Percentiles rank a stretch among this genome's conserved stretches.
Evolutionary conservation across 2,329 filamentous ascomycete species (phyloP).

Genomic region (Penicillium thymicola): DNA sequence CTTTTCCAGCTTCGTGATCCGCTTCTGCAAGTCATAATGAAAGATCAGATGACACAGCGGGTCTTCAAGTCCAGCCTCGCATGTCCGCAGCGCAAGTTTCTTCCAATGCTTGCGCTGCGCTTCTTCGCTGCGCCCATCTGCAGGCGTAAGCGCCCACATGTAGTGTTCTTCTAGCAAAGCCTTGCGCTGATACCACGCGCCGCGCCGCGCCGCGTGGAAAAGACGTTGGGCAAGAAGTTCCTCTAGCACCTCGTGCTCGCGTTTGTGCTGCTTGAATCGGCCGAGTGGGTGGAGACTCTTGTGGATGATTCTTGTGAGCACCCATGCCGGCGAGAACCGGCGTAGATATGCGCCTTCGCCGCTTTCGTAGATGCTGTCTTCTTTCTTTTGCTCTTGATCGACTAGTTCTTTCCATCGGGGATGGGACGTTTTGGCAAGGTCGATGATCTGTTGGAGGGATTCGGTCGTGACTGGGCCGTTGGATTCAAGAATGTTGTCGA

Average conservation of each 20-base stretch:
- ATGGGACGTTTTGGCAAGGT: slow-evolving; percentile 70
- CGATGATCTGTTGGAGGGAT: slow-evolving; percentile 64
- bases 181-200: slow-evolving; percentile 93
- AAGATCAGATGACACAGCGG: slow-evolving; percentile 85
- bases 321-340: slow-evolving; percentile 85
- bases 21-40: slow-evolving; percentile 92
- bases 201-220: slow-evolving; percentile 80
- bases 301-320: slow-evolving; percentile 89
- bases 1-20: slow-evolving; percentile 86
- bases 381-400: slow-evolving; percentile 71
- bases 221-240: slow-evolving; percentile 77
- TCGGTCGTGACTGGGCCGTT: slow-evolving; percentile 66
- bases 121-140: slow-evolving; percentile 50
- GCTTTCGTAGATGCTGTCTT: slow-evolving; percentile 71
- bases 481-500: slow-evolving; percentile 80
- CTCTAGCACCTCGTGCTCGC: slow-evolving; percentile 69
- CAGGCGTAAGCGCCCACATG: slow-evolving; percentile 63
- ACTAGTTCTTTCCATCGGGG: slow-evolving; percentile 76
- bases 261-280: slow-evolving; percentile 73
- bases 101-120: slow-evolving; percentile 80
- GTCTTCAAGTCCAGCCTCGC: slow-evolving; percentile 82
- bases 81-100: slow-evolving; percentile 70
- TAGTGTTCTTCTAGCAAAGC: slow-evolving; percentile 94
- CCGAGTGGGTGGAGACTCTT: slow-evolving; percentile 78
- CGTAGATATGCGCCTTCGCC: slow-evolving; percentile 87